phyloP scores from a whole-genome alignment of 192 early-diverging fungal species.

The Coemansia sp. region DNA sequence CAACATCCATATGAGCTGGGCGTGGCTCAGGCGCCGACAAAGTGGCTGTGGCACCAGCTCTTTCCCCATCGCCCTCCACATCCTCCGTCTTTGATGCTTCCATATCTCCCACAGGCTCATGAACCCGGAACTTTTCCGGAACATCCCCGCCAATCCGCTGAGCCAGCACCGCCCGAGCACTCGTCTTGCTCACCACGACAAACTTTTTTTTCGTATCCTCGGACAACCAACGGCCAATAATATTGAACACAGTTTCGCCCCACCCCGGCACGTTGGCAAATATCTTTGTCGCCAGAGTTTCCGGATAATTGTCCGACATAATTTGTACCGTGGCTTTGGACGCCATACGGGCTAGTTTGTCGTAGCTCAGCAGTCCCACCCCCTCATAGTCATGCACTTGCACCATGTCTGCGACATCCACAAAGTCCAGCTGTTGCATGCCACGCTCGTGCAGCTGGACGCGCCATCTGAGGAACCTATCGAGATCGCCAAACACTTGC shows the following conservation, averaged over 20 bases:
- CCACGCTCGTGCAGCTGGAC: constrained; percentile 64
- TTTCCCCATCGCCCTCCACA: background rate
- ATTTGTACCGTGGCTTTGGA: constrained; percentile 57
- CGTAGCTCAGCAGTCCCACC: constrained; percentile 54
- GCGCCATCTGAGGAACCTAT: constrained; percentile 63
- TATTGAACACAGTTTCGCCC: constrained; percentile 62
- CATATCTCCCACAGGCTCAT: background rate
- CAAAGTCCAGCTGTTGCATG: constrained; percentile 58
- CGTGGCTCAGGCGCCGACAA: constrained; percentile 15
- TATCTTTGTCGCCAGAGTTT: constrained; percentile 62
- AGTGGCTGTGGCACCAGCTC: background rate
- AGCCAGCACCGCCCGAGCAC: constrained; percentile 26
- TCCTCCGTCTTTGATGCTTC: background rate
- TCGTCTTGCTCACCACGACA: constrained; percentile 57
- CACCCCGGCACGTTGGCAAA: constrained; percentile 64
- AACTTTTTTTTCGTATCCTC: constrained; percentile 65
- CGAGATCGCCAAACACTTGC: constrained; percentile 57
- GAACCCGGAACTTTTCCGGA: constrained; percentile 28
- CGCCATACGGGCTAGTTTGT: constrained; percentile 54
- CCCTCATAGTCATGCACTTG: constrained; percentile 65
- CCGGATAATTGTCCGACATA: constrained; percentile 66
- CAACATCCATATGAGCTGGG: constrained; percentile 33
- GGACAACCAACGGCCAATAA: constrained; percentile 57
- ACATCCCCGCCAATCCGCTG: constrained; percentile 46
- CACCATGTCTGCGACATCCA: constrained; percentile 58